phyloP scores from a whole-genome alignment of 345 rosid species.

The Gynandropsis gynandra region DNA sequence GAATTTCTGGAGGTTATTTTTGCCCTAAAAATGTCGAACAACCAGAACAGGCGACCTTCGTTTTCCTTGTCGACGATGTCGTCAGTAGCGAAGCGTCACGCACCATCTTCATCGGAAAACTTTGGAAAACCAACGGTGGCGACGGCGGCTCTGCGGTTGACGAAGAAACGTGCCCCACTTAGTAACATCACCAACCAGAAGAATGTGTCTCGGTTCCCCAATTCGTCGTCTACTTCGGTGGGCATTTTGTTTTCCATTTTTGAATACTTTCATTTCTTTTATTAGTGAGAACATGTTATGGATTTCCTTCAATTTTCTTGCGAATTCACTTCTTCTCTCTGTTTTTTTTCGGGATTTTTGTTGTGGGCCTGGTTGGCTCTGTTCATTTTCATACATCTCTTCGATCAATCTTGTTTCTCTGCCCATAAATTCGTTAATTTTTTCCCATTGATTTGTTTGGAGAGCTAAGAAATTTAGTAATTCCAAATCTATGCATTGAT shows the following conservation, averaged over 20 bases:
- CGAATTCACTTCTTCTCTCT: background rate
- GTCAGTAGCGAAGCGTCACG: constrained; percentile 26
- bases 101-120: constrained; percentile 17
- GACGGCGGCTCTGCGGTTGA: constrained; percentile 3
- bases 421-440: background rate
- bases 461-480: background rate
- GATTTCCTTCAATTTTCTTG: background rate
- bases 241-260: constrained; percentile 9
- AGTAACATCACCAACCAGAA: constrained; percentile 61
- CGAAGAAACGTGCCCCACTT: constrained; percentile 48
- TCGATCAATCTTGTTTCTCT: background rate
- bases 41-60: constrained; percentile 23
- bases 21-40: constrained; percentile 16
- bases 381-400: background rate
- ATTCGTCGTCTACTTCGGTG: constrained; percentile 51
- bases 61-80: constrained; percentile 26
- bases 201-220: constrained; percentile 34
- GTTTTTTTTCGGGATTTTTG: background rate
- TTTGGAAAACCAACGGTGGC: constrained; percentile 8
- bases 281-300: background rate
- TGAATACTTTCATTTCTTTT: background rate
- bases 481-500: background rate
- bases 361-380: background rate
- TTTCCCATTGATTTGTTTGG: background rate
- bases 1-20: background rate